Conservation (phyloP, 2,329 filamentous ascomycete genomes). For the Camillea tinctor region DNA sequence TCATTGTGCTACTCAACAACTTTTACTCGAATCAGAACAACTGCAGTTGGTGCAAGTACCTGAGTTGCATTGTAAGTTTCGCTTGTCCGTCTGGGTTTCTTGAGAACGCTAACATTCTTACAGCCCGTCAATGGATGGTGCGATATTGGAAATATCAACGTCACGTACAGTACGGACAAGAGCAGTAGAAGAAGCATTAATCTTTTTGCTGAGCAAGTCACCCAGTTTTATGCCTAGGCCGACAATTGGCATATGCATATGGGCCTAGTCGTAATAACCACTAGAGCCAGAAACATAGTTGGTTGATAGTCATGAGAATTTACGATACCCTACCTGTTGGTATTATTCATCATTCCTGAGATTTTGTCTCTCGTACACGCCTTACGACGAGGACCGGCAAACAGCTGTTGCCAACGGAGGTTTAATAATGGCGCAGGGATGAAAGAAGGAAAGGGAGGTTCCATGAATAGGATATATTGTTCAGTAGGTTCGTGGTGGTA, state of each 20-base stretch:
- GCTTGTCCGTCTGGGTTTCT: slow-evolving; percentile 1
- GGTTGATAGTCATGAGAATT: not conserved
- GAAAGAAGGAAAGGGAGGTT: not conserved
- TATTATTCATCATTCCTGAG: not conserved
- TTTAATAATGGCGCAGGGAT: not conserved
- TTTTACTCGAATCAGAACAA: slow-evolving; percentile 79
- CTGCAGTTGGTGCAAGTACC: slow-evolving; percentile 91
- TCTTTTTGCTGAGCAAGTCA: slow-evolving; percentile 18
- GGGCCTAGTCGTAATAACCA: not conserved
- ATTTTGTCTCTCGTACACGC: not conserved
- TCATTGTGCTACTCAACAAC: slow-evolving; percentile 84
- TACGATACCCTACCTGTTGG: not conserved
- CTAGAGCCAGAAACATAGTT: not conserved
- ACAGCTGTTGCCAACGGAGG: not conserved
- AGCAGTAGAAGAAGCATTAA: slow-evolving; percentile 17
- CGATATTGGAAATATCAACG: slow-evolving; percentile 29
- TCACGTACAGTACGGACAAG: slow-evolving; percentile 14
- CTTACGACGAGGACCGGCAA: not conserved
- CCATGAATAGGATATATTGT: not conserved
- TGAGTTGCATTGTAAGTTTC: slow-evolving; percentile 82
- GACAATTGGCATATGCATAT: not conserved
- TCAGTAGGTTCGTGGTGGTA: not conserved
- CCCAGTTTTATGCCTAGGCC: slow-evolving; percentile 8
- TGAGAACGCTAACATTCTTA: slow-evolving; percentile 5
- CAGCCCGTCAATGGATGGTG: slow-evolving; percentile 35